phyloP scores from a whole-genome alignment of 2,329 filamentous ascomycete species.

The Lecanosticta acicola region DNA sequence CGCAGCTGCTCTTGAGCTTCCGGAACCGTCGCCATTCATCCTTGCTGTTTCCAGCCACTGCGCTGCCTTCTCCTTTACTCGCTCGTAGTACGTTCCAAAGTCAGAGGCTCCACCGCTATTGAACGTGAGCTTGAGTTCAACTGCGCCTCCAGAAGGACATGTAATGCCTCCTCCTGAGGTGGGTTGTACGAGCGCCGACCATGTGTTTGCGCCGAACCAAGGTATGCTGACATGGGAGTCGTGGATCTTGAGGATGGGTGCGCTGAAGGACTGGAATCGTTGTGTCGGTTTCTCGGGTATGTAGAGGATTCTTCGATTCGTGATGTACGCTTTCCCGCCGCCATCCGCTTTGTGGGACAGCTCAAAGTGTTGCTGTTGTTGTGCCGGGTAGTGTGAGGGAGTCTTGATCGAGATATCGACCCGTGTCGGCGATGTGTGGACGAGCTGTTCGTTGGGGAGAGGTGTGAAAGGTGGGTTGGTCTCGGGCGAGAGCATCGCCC shows the following conservation, averaged over 20 bases:
- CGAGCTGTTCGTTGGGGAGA: conserved; percentile 74
- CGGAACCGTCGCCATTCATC: conserved; percentile 19
- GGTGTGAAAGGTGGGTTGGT: conserved; percentile 64
- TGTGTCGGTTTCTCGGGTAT: conserved; percentile 65
- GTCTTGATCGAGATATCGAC: conserved; percentile 62
- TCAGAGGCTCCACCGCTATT: conserved; percentile 94
- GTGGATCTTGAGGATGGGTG: conserved; percentile 78
- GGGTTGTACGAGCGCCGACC: conserved; percentile 73
- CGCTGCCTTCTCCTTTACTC: conserved; percentile 74
- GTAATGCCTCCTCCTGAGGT: conserved; percentile 80
- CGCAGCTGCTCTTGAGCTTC: conserved; percentile 24
- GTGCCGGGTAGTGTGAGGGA: conserved; percentile 56
- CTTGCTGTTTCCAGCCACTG: conserved; percentile 72
- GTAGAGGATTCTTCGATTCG: conserved; percentile 67
- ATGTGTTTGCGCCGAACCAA: conserved; percentile 89
- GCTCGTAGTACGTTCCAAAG: conserved; percentile 75
- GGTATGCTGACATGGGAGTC: conserved; percentile 83
- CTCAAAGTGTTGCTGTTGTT: conserved; percentile 43
- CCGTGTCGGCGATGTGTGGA: conserved; percentile 73
- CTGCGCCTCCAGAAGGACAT: conserved; percentile 58
- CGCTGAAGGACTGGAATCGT: conserved; percentile 78
- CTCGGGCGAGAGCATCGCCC: conserved; percentile 79
- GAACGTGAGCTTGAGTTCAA: conserved; percentile 83
- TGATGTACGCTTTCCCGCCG: conserved; percentile 24
- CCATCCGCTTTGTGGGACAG: conserved; percentile 16